These are phyloP conservation scores for Rhynchosporium secalis DNA, from an alignment of 2,329 filamentous ascomycete genomes.

Conservation along the genomic window DNA sequence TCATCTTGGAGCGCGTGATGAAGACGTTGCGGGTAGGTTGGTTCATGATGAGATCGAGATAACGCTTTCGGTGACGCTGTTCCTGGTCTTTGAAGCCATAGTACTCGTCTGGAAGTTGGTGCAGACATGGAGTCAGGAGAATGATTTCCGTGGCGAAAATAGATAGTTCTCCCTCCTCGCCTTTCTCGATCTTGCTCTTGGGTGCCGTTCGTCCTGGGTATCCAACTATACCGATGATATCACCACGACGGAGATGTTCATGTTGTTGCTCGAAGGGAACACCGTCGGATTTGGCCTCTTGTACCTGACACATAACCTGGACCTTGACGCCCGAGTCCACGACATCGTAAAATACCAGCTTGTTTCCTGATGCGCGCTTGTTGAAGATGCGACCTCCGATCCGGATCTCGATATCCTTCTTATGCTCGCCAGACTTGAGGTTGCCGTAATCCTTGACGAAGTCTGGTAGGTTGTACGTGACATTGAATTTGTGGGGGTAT, in stretches of 20 bases:
- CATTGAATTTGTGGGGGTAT: constrained; percentile 92
- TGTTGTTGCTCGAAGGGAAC: constrained; percentile 82
- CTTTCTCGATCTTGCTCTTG: constrained; percentile 77
- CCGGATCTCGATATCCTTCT: constrained; percentile 71
- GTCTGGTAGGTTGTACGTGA: constrained; percentile 77
- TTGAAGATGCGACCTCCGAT: constrained; percentile 88
- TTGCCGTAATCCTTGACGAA: constrained; percentile 76
- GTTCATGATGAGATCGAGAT: constrained; percentile 95
- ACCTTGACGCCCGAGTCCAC: constrained; percentile 73
- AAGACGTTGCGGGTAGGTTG: constrained; percentile 81
- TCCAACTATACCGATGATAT: constrained; percentile 86
- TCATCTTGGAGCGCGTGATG: constrained; percentile 81
- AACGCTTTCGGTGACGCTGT: constrained; percentile 87
- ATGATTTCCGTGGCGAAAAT: constrained; percentile 87
- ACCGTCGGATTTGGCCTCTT: constrained; percentile 68
- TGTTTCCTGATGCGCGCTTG: constrained; percentile 77
- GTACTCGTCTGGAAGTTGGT: constrained; percentile 85
- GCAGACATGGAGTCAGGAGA: constrained; percentile 86
- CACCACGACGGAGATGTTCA: constrained; percentile 82
- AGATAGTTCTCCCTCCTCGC: constrained; percentile 86
- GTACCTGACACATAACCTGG: constrained; percentile 89
- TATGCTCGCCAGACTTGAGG: constrained; percentile 84
- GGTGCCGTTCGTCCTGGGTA: constrained; percentile 84
- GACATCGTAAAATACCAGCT: constrained; percentile 91
- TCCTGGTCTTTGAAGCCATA: constrained; percentile 96